Evolutionary conservation across 164 flowering plant genomes (phyloP).

Genomic region (Houttuynia cordata): DNA sequence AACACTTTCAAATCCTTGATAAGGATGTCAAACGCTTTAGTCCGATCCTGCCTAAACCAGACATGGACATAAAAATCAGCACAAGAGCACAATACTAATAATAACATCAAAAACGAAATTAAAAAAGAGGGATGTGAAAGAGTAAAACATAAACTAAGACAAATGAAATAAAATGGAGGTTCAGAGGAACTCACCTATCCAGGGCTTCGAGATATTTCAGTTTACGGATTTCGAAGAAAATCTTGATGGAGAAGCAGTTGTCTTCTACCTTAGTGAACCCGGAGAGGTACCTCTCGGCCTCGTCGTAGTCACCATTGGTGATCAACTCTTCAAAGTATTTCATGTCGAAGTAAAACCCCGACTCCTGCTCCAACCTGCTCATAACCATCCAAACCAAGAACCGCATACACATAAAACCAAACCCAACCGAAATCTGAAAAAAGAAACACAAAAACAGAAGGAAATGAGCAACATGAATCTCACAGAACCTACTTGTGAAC

Average conservation of each 20-base stretch:
- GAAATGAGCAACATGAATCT: not conserved
- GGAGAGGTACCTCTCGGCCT: slow-evolving; percentile 72
- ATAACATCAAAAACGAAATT: not conserved
- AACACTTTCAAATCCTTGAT: slow-evolving; percentile 83
- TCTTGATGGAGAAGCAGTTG: slow-evolving; percentile 78
- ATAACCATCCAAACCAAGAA: too few relatives aligned
- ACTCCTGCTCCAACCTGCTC: slow-evolving; percentile 75
- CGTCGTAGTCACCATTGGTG: slow-evolving; percentile 76
- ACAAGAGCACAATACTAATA: too few relatives aligned
- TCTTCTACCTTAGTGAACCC: slow-evolving; percentile 83
- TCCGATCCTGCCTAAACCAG: slow-evolving; percentile 52
- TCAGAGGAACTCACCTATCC: slow-evolving; percentile 44
- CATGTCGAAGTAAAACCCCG: slow-evolving; percentile 90
- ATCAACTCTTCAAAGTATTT: slow-evolving; percentile 78
- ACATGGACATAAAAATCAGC: not conserved
- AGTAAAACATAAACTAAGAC: not conserved
- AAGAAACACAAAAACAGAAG: not conserved
- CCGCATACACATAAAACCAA: too few relatives aligned
- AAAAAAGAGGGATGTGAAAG: not conserved
- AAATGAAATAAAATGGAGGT: too few relatives aligned
- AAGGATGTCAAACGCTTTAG: slow-evolving; percentile 73
- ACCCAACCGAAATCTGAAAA: too few relatives aligned
- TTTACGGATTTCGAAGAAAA: slow-evolving; percentile 83
- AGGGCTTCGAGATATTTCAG: slow-evolving; percentile 91
- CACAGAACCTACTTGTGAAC: slow-evolving; percentile 8